Percentiles rank a stretch among this genome's conserved stretches.
Evolutionary conservation across 192 early-diverging fungal genomes (phyloP).

Genomic region (Dispira simplex): DNA sequence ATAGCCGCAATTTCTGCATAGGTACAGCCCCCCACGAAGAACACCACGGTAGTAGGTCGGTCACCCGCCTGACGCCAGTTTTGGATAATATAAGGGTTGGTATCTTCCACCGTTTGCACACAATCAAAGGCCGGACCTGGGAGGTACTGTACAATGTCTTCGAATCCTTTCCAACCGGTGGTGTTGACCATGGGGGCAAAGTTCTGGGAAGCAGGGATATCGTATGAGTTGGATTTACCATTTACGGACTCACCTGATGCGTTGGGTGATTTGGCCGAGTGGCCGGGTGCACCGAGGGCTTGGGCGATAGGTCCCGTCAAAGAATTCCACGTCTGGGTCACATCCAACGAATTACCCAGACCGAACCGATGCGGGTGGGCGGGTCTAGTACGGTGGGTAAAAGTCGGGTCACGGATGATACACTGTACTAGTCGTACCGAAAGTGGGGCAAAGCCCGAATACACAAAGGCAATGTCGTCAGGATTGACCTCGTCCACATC

Average conservation of each 20-base stretch:
- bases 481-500: constrained; percentile 75
- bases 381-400: constrained; percentile 17
- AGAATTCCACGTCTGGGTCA: constrained; percentile 14
- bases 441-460: constrained; percentile 89
- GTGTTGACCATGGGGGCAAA: constrained; percentile 21
- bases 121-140: constrained; percentile 74
- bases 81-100: constrained; percentile 23
- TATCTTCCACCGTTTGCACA: constrained; percentile 41
- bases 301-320: constrained; percentile 11
- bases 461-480: constrained; percentile 82
- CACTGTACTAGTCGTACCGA: constrained; percentile 80
- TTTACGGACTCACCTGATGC: too few relatives aligned
- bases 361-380: too few relatives aligned
- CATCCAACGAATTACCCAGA: constrained; percentile 24
- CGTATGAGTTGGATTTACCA: too few relatives aligned
- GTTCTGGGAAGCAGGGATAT: constrained; percentile 11
- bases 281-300: constrained; percentile 14
- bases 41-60: constrained; percentile 59
- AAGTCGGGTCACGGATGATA: constrained; percentile 31
- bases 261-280: constrained; percentile 12
- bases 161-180: constrained; percentile 76
- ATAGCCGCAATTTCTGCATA: constrained; percentile 84
- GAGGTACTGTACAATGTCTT: constrained; percentile 65
- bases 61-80: constrained; percentile 32
- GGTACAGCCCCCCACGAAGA: constrained; percentile 94